Base-by-base conservation (phyloP, 2,329 filamentous ascomycete genomes). In the Neonectria neomacrospora region DNA sequence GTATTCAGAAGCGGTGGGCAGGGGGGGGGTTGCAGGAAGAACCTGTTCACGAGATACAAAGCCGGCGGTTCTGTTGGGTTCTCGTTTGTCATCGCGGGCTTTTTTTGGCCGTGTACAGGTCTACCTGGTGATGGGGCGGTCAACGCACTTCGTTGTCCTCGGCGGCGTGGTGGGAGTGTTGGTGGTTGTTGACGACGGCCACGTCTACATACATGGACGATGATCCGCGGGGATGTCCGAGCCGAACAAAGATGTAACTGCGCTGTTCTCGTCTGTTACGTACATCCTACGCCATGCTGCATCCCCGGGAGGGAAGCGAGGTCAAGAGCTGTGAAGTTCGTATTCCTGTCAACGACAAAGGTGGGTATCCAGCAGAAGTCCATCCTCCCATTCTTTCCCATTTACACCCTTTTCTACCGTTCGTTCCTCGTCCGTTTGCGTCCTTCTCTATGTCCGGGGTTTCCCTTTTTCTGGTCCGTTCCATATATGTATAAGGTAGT, bases 401-500 rank as follows among this genome's bases (percentile, higher is more conserved):
- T 22, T 47, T 20, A n/a, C 20, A 22, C 47, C n/a, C 26, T 41
- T 42, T 52, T 54, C 48, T 41, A 34, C 41, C 32, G 3, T 50
- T 45, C 51, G 44, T 55, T 18, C 28, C 30, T 23, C 10, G 22
- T 44, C 39, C 26, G 12, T 47, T 30, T 45, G 32, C 32, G 23
- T 54, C 51, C 39, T 41, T 14, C 22, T 18, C 16, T 23, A 54
- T 28, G 22, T 34, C 10, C 42, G 28, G 28, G 37, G 45, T 54
- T 54, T 45, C 23, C 41, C 26, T 32, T 32, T 30, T 23, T n/a
- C n/a, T 32, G 14, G 32, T 54, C 54, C 39, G 48, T 54, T 54
- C 50, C 54, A 63, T 58, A 42, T 47, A 61, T 56, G 58, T 63
- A 58, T 63, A 60, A 51, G 53, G 37, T 26, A 44, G 58, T 61